Evolutionary conservation across 257 asterid genomes (phyloP).

Genomic region (Gentiana straminea): DNA sequence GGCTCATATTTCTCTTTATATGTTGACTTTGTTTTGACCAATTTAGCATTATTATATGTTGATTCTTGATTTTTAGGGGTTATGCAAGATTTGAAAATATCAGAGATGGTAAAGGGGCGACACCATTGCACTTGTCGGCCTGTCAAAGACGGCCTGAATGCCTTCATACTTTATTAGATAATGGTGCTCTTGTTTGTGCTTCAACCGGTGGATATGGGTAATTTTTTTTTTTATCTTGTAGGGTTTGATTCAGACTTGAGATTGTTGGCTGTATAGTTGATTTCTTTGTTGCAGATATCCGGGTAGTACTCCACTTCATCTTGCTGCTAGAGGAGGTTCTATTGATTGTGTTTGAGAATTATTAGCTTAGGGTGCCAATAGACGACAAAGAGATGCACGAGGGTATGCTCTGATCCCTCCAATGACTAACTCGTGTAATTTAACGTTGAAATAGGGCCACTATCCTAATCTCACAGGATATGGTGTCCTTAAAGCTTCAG

Average conservation of each 20-base stretch:
- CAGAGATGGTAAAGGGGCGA: conserved; percentile 69
- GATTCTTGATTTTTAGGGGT: conserved; percentile 48
- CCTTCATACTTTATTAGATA: conserved; percentile 44
- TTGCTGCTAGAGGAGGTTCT: conserved; percentile 80
- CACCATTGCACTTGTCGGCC: conserved; percentile 89
- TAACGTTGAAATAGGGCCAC: too few species aligned
- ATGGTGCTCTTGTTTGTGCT: conserved; percentile 72
- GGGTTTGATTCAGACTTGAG: conserved; percentile 1
- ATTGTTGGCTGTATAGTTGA: not conserved
- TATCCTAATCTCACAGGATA: conserved; percentile 2
- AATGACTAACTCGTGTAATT: too few species aligned
- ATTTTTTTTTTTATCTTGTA: not conserved
- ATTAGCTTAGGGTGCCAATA: conserved; percentile 81
- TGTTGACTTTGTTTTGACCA: not conserved
- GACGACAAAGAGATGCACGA: conserved; percentile 59
- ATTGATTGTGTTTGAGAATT: conserved; percentile 71
- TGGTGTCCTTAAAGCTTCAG: conserved; percentile 87
- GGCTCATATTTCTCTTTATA: not conserved
- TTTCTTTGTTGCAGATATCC: conserved; percentile 33
- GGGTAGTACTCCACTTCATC: conserved; percentile 78
- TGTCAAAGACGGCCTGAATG: conserved; percentile 55
- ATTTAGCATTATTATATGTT: not conserved
- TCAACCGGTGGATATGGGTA: conserved; percentile 70
- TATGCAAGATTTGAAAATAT: conserved; percentile 65
- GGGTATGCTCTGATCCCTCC: conserved; percentile 34